phyloP scores from a whole-genome alignment of 805 yeast species.

The Ogataea parapolymorpha region DNA sequence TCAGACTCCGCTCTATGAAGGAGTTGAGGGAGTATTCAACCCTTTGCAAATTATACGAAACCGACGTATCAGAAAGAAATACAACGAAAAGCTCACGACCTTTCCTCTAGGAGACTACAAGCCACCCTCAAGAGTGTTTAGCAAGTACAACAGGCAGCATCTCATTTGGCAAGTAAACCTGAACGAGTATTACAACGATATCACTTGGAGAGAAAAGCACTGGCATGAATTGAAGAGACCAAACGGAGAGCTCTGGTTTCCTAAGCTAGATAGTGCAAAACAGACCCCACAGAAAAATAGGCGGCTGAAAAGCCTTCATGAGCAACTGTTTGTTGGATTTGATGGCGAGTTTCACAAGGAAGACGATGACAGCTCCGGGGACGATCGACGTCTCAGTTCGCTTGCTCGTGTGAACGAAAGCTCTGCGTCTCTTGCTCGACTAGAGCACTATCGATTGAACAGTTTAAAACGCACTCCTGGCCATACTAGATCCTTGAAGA shows the following conservation, averaged over 20 bases:
- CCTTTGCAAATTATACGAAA: slow-evolving; percentile 82
- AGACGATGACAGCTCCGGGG: slow-evolving; percentile 16
- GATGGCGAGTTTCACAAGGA: slow-evolving; percentile 26
- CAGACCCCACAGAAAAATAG: slow-evolving; percentile 8
- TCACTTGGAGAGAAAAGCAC: slow-evolving; percentile 53
- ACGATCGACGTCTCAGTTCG: slow-evolving; percentile 19
- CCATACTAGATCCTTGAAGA: slow-evolving; percentile 12
- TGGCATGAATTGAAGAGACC: slow-evolving; percentile 49
- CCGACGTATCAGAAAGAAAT: slow-evolving; percentile 53
- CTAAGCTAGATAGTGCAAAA: slow-evolving; percentile 18
- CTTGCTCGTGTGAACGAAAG: slow-evolving; percentile 25
- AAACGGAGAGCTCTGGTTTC: slow-evolving; percentile 52
- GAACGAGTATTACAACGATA: slow-evolving; percentile 54
- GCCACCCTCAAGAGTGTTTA: slow-evolving; percentile 63
- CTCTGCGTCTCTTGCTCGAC: slow-evolving; percentile 27
- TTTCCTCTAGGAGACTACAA: slow-evolving; percentile 49
- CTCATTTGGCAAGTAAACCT: slow-evolving; percentile 65
- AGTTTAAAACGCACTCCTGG: slow-evolving; percentile 18
- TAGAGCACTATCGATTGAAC: slow-evolving; percentile 24
- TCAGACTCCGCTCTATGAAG: slow-evolving; percentile 34
- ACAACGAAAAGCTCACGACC: slow-evolving; percentile 45
- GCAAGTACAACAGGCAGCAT: slow-evolving; percentile 40
- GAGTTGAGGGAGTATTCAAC: slow-evolving; percentile 68
- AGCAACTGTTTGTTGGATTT: slow-evolving; percentile 27
- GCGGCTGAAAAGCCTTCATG: slow-evolving; percentile 21